Conservation (phyloP, 2,329 filamentous ascomycete genomes). For the Teratosphaeria gauchensis region DNA sequence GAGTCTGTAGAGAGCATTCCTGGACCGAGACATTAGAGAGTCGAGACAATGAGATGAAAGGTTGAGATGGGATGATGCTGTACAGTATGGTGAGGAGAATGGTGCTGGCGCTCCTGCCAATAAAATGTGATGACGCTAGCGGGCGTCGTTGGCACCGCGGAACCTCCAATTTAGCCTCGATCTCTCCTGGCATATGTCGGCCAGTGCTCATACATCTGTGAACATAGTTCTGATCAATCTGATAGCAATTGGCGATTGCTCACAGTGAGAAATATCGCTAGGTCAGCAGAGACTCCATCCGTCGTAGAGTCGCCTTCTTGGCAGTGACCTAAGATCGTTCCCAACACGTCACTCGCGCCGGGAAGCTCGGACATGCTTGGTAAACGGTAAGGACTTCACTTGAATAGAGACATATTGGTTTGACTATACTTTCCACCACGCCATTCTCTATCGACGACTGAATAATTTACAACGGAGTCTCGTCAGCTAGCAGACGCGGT, state of each 20-base stretch:
- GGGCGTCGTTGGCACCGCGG: neutral
- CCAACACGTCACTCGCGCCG: neutral
- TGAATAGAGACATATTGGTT: neutral
- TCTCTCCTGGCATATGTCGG: neutral
- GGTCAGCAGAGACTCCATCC: neutral
- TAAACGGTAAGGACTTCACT: neutral
- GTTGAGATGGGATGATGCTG: too few species aligned
- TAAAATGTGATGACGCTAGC: neutral
- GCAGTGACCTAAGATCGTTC: neutral
- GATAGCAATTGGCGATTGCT: neutral
- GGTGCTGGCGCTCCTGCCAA: neutral
- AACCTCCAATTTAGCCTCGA: neutral
- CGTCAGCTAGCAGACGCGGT: neutral
- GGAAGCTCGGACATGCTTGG: neutral
- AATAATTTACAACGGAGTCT: neutral
- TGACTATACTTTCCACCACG: neutral
- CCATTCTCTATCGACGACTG: neutral
- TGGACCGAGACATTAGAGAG: too few species aligned
- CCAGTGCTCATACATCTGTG: neutral
- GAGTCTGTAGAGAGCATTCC: too few species aligned
- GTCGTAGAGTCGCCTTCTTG: neutral
- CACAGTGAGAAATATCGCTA: neutral
- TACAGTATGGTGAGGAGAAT: too few species aligned
- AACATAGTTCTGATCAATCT: neutral
- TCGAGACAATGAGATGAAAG: too few species aligned